A percentile compares a stretch with the other conserved stretches of the same genome.
These are phyloP conservation scores for Shiraia bambusicola DNA, from an alignment of 2,329 filamentous ascomycete species.

Conservation along the genomic window DNA sequence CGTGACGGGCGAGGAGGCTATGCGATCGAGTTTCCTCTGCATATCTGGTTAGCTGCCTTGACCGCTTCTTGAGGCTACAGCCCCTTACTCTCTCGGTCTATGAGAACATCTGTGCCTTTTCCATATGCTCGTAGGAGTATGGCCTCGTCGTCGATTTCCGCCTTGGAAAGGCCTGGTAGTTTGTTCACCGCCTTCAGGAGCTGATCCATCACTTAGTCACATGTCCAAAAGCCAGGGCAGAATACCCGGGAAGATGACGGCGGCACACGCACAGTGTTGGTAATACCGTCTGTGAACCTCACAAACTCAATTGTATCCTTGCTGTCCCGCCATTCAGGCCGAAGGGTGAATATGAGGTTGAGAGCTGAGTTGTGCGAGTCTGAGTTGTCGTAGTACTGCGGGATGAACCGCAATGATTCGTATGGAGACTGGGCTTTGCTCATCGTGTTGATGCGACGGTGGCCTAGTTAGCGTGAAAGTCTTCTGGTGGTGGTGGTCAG, in stretches of 20 bases:
- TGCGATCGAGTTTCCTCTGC: slow-evolving; percentile 68
- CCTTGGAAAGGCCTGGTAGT: slow-evolving; percentile 59
- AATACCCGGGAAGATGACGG: neutral
- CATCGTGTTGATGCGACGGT: slow-evolving; percentile 18
- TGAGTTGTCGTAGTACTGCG: slow-evolving; percentile 74
- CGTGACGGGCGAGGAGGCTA: slow-evolving; percentile 78
- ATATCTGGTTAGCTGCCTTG: slow-evolving; percentile 10
- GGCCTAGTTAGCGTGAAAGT: slow-evolving; percentile 6
- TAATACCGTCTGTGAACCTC: slow-evolving; percentile 96
- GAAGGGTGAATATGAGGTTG: slow-evolving; percentile 73
- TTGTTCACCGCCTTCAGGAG: slow-evolving; percentile 76
- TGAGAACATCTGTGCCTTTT: slow-evolving; percentile 89
- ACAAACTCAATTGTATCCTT: slow-evolving; percentile 79
- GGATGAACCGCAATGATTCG: slow-evolving; percentile 58
- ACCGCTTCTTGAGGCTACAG: slow-evolving; percentile 4
- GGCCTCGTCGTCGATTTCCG: slow-evolving; percentile 19
- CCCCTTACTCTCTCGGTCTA: slow-evolving; percentile 82
- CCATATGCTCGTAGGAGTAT: slow-evolving; percentile 85
- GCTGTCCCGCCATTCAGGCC: slow-evolving; percentile 77
- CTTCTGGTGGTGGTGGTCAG: slow-evolving; percentile 1
- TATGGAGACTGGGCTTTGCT: slow-evolving; percentile 31
- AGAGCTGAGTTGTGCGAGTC: slow-evolving; percentile 79
- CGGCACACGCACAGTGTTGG: slow-evolving; percentile 70
- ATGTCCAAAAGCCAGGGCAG: slow-evolving; percentile 1
- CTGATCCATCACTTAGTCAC: slow-evolving; percentile 22